These are phyloP conservation scores for Candida namnaoensis DNA, from an alignment of 805 yeast species.

Conservation along the genomic window DNA sequence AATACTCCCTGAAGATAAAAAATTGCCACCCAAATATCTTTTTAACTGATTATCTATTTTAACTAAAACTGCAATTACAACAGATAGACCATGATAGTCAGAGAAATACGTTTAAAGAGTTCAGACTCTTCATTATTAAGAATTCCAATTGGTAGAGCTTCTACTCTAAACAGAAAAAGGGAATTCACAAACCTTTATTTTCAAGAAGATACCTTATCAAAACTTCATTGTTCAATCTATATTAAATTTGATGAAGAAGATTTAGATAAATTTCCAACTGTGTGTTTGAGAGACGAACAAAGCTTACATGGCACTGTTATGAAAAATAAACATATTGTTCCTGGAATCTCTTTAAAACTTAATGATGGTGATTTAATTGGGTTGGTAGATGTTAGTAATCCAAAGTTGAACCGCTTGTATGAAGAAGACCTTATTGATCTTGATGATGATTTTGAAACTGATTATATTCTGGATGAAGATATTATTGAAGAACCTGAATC, in stretches of 20 bases:
- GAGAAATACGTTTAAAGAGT: too few relatives aligned
- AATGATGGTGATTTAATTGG: not conserved
- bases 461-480: too few relatives aligned
- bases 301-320: not conserved
- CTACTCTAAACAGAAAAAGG: not conserved
- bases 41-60: too few relatives aligned
- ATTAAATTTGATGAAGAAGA: too few relatives aligned
- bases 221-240: not conserved
- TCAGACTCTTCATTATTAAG: too few relatives aligned
- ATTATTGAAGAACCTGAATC: not conserved
- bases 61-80: too few relatives aligned
- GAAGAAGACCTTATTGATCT: too few relatives aligned
- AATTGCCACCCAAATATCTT: too few relatives aligned
- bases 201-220: not conserved
- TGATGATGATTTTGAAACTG: not conserved
- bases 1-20: too few relatives aligned
- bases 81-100: too few relatives aligned
- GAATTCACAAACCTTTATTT: not conserved
- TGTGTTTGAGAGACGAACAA: not conserved
- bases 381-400: not conserved
- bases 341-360: too few relatives aligned
- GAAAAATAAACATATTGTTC: not conserved
- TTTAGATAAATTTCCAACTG: not conserved
- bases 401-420: not conserved
- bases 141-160: not conserved